A percentile compares a stretch with the other conserved stretches of the same genome.
These are phyloP conservation scores for Chalciporus sphaerocephalus DNA, from an alignment of 768 basidiomycete genomes.

Conservation along the genomic window DNA sequence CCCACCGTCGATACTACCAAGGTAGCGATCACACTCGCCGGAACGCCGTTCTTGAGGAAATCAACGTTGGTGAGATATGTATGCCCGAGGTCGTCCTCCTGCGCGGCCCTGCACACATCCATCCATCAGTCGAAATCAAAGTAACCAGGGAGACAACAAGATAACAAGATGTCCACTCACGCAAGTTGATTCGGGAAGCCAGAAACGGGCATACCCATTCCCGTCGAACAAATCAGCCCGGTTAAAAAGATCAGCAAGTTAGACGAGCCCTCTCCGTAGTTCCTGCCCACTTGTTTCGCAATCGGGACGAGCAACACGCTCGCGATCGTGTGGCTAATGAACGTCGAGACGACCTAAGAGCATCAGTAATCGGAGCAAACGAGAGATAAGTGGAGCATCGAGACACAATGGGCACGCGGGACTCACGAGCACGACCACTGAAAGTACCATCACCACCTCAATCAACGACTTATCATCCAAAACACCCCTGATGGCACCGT, in stretches of 20 bases:
- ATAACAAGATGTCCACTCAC: constrained; percentile 41
- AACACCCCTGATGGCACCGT: constrained; percentile 51
- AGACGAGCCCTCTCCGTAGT: constrained; percentile 60
- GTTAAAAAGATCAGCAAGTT: constrained; percentile 92
- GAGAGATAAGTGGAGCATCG: not conserved
- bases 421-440: constrained; percentile 63
- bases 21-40: constrained; percentile 87
- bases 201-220: constrained; percentile 98
- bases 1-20: constrained; percentile 44
- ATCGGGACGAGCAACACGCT: constrained; percentile 96
- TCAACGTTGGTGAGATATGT: constrained; percentile 81
- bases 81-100: constrained; percentile 92
- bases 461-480: constrained; percentile 64
- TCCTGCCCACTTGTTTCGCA: constrained; percentile 83
- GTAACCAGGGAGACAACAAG: not conserved
- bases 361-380: not conserved
- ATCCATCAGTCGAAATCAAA: constrained; percentile 1
- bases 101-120: constrained; percentile 60
- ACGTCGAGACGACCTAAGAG: constrained; percentile 78
- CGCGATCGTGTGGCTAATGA: constrained; percentile 97
- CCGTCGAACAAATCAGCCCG: constrained; percentile 86
- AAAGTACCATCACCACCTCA: constrained; percentile 66
- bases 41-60: constrained; percentile 91
- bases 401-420: not conserved
- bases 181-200: constrained; percentile 99